phyloP scores from a whole-genome alignment of 2,329 filamentous ascomycete species.

The Colletotrichum sp. region DNA sequence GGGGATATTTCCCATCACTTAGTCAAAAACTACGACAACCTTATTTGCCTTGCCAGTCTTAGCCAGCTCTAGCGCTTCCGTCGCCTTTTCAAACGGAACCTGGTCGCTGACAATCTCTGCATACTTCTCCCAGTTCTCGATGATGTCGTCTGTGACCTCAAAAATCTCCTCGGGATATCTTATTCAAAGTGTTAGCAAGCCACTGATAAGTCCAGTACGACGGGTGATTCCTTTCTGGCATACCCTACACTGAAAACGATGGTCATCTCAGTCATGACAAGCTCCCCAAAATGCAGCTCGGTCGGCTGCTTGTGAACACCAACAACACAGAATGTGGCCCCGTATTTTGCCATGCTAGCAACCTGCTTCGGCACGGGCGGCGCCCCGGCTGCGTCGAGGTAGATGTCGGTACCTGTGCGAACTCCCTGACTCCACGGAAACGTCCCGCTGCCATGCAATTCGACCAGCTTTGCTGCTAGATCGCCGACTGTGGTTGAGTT shows the following conservation, averaged over 20 bases:
- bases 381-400: background rate
- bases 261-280: background rate
- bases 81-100: background rate
- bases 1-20: accelerated
- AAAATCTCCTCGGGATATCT: conserved; percentile 9
- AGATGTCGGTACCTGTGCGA: background rate
- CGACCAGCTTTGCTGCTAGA: background rate
- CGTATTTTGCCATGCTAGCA: background rate
- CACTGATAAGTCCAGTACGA: background rate
- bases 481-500: background rate
- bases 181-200: background rate
- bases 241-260: conserved; percentile 1
- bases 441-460: background rate
- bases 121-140: conserved; percentile 4
- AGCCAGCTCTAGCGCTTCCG: background rate
- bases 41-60: conserved; percentile 1
- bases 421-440: background rate
- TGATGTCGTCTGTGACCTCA: background rate
- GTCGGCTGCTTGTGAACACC: conserved; percentile 1
- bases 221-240: background rate
- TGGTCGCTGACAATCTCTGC: conserved; percentile 3
- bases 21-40: conserved; percentile 4
- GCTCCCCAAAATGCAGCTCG: background rate
- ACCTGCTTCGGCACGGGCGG: background rate
- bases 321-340: background rate